Conservation (phyloP, 768 basidiomycete species). For the Leccinum imitatum region DNA sequence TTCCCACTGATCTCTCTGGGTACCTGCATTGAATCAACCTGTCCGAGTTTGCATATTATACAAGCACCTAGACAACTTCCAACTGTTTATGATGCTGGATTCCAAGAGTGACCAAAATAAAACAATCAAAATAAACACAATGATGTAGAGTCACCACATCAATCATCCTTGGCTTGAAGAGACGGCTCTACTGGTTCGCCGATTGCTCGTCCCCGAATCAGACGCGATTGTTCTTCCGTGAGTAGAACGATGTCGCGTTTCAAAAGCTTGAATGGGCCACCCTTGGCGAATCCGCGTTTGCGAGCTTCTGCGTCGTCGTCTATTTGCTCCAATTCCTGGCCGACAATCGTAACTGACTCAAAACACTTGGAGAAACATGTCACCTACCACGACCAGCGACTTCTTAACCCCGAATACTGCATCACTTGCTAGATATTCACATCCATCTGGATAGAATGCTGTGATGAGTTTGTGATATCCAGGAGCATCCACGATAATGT, state of each 20-base stretch:
- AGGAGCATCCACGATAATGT: conserved; percentile 67
- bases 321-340: conserved; percentile 52
- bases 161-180: conserved; percentile 1
- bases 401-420: conserved; percentile 82
- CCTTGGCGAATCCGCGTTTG: conserved; percentile 47
- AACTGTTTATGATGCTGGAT: background rate
- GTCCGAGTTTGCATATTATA: background rate
- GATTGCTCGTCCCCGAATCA: conserved; percentile 22
- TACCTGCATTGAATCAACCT: background rate
- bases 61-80: background rate
- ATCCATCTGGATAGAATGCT: conserved; percentile 71
- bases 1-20: background rate
- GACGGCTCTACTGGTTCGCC: conserved; percentile 11
- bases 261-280: conserved; percentile 48
- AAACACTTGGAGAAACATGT: background rate
- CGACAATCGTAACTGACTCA: background rate
- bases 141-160: background rate
- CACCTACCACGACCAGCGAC: conserved; percentile 70
- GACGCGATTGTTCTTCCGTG: conserved; percentile 41
- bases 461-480: conserved; percentile 75
- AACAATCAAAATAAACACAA: background rate
- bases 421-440: conserved; percentile 66
- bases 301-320: conserved; percentile 53
- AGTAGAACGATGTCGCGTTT: conserved; percentile 46
- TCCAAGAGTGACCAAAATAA: background rate